Percentiles rank a stretch among this genome's conserved stretches.
Conservation (phyloP, 2,329 filamentous ascomycete genomes). For the Taxawa tesnikishii region DNA sequence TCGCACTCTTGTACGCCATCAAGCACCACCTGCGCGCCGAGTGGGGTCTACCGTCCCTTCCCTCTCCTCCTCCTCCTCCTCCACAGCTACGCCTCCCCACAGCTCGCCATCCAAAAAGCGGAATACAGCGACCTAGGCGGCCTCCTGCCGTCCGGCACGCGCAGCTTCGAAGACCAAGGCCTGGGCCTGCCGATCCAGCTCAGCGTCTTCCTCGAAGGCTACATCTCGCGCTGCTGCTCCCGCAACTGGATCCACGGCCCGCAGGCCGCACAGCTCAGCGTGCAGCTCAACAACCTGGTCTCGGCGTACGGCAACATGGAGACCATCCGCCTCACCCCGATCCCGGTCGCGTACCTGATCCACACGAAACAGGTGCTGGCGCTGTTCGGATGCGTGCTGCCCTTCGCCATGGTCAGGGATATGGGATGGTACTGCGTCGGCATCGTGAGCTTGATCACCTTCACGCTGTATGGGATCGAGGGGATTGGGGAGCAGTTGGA, state of each 20-base stretch:
- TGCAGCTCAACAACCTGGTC: constrained; percentile 43
- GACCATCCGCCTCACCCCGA: constrained; percentile 51
- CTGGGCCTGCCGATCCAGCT: constrained; percentile 49
- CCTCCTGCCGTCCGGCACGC: constrained; percentile 20
- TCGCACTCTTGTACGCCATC: constrained; percentile 50
- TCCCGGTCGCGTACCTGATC: constrained; percentile 53
- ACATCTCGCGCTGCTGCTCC: constrained; percentile 44
- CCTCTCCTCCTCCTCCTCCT: constrained; percentile 20
- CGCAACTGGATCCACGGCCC: constrained; percentile 49
- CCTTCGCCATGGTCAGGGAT: constrained; percentile 51
- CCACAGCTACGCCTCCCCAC: constrained; percentile 15
- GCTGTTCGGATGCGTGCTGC: constrained; percentile 47
- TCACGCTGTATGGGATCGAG: constrained; percentile 53
- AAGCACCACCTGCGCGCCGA: constrained; percentile 54
- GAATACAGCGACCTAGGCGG: constrained; percentile 22
- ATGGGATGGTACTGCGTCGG: constrained; percentile 51
- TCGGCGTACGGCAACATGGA: constrained; percentile 53
- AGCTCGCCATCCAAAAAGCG: too few relatives aligned
- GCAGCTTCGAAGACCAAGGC: constrained; percentile 44
- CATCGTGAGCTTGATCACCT: constrained; percentile 47
- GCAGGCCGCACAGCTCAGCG: constrained; percentile 44
- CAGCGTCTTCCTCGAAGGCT: constrained; percentile 46
- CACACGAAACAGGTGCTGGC: constrained; percentile 53
- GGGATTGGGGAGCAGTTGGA: constrained; percentile 52
- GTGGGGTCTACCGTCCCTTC: too few relatives aligned